A percentile compares a stretch with the other conserved stretches of the same genome.
Conservation (phyloP, 176 grass and related monocot species). For the Ensete glaucum region DNA sequence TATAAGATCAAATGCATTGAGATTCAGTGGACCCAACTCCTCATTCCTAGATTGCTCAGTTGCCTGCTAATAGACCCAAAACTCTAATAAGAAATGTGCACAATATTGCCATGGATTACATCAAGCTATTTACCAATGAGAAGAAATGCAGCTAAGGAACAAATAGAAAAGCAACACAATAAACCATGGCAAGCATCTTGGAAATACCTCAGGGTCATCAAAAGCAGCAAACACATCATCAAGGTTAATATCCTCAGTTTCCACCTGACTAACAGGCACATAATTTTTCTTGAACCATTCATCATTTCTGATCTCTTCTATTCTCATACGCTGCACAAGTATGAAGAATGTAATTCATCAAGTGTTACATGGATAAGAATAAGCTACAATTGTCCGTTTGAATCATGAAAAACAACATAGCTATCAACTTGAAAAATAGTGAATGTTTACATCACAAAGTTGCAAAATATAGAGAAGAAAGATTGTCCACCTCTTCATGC, state of each 20-base stretch:
- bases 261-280: slow-evolving; percentile 52
- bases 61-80: slow-evolving; percentile 39
- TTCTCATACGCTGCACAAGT: slow-evolving; percentile 70
- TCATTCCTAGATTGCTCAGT: slow-evolving; percentile 45
- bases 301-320: slow-evolving; percentile 87
- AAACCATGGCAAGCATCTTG: neutral
- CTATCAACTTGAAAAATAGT: no score
- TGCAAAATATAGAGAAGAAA: no score
- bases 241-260: slow-evolving; percentile 82
- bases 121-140: neutral
- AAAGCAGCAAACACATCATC: slow-evolving; percentile 87
- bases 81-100: slow-evolving; percentile 11
- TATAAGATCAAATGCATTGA: slow-evolving; percentile 98
- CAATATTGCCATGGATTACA: neutral
- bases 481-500: no score
- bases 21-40: slow-evolving; percentile 62
- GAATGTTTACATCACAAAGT: no score
- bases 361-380: slow-evolving; percentile 6
- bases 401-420: neutral
- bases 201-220: slow-evolving; percentile 67
- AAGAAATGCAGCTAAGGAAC: neutral
- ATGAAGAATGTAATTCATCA: slow-evolving; percentile 13
- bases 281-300: slow-evolving; percentile 94
- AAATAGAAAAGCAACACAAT: neutral
- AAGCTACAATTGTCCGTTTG: no score